phyloP scores from a whole-genome alignment of 305 asterid species.

The Nicotiana rustica region DNA sequence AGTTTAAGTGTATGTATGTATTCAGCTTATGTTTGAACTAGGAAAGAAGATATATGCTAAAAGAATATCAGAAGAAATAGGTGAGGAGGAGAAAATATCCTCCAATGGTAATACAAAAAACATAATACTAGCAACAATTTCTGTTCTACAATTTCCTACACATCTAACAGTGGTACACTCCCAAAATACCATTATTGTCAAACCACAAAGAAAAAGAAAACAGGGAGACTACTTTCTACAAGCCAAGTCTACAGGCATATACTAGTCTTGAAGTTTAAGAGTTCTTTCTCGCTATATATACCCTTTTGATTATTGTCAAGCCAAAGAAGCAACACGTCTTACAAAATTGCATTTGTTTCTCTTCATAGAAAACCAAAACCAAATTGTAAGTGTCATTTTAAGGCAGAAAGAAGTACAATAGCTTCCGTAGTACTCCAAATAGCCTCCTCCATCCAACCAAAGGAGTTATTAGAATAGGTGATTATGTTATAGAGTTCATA shows the following conservation, averaged over 20 bases:
- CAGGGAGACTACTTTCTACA: background rate
- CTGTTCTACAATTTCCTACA: background rate
- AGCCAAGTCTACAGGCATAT: background rate
- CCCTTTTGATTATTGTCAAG: background rate
- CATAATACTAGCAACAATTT: background rate
- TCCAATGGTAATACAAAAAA: background rate
- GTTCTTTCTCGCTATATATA: conserved; percentile 11
- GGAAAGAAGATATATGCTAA: background rate
- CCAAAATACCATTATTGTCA: background rate
- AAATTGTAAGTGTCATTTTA: background rate
- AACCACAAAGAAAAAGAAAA: background rate
- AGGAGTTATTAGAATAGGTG: background rate
- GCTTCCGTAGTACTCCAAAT: background rate
- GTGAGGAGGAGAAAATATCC: background rate
- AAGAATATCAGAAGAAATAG: background rate
- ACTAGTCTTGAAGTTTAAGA: conserved; percentile 13
- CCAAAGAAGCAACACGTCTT: background rate
- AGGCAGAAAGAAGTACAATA: background rate
- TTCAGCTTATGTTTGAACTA: background rate
- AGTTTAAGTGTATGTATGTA: too few relatives aligned
- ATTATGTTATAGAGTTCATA: conserved; percentile 28
- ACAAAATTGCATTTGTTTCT: background rate
- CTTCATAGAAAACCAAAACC: conserved; percentile 8
- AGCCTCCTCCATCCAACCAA: background rate
- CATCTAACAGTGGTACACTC: conserved; percentile 2